Conservation (phyloP, 257 asterid genomes). For the Solanum paucissectum region DNA sequence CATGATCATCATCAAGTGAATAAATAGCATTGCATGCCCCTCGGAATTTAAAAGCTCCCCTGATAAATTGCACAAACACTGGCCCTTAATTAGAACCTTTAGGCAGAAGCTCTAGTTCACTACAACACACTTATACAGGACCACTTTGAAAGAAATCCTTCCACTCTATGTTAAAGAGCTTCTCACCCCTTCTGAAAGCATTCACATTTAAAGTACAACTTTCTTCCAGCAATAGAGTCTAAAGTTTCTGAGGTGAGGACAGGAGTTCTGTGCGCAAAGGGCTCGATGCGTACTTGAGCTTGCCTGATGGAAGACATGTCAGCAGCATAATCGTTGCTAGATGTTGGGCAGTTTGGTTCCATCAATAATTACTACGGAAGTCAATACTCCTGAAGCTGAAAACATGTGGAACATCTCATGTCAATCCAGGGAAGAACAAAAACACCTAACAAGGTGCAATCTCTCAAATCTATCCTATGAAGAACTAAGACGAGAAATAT, state of each 20-base stretch:
- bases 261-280: constrained; percentile 57
- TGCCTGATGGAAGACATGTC: constrained; percentile 60
- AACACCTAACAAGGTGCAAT: neutral
- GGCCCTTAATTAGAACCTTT: neutral
- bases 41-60: constrained; percentile 90
- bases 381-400: neutral
- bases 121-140: neutral
- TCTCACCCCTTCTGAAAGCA: constrained; percentile 95
- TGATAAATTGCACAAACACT: constrained; percentile 11
- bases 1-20: constrained; percentile 70
- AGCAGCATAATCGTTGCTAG: constrained; percentile 53
- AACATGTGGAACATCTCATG: neutral
- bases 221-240: constrained; percentile 61
- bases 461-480: neutral
- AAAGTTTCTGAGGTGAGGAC: constrained; percentile 65
- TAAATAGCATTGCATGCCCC: constrained; percentile 94
- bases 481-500: neutral
- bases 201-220: constrained; percentile 77
- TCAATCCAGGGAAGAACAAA: neutral
- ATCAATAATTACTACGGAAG: constrained; percentile 14
- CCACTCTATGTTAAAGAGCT: neutral
- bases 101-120: neutral
- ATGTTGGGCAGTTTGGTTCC: constrained; percentile 35
- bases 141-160: neutral
- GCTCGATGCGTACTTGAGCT: constrained; percentile 51